Base-by-base conservation (phyloP, 2,329 filamentous ascomycete species). In the Beauveria varroae region DNA sequence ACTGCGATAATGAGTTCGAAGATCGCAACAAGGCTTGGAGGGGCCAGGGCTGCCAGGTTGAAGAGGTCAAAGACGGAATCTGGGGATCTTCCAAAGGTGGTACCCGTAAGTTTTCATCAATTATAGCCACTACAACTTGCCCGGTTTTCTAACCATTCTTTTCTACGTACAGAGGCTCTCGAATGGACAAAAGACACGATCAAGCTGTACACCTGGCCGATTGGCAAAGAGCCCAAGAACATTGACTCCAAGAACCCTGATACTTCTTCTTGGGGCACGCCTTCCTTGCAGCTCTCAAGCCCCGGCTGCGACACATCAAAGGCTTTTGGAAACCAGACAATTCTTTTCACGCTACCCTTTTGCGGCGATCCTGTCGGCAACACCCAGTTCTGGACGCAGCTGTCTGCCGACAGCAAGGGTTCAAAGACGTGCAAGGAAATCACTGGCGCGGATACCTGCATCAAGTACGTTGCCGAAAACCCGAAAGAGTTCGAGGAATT, bases 161-260 rank as follows among this genome's bases (percentile, higher is more conserved):
- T 16, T 34, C 10, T 10, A 16, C 12, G 0, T 37, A 5, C 34
- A 37, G 34, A 75, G 64, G 75, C 75, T 57, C 69, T 73, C 30
- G 71, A 76, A 64, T 76, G 74, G 74, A 72, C 68, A 16, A 65
- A 63, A 6, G 69, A 71, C n/a, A 64, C 65, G 64, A 70, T 77
- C 65, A 73, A 71, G 63, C 66, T 77, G 30, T 77, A 72, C 69
- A 70, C 68, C 63, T 77, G 74, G 73, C 57, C 63, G 14, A 62
- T 65, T 9, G 64, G 34, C 40, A 46, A 46, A 12, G 68, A 65
- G 8, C 75, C 75, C 10, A 30, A 46, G 22, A 68, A 76, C 57
- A 63, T 75, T 40, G 52, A 55, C 0, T 14, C n/a, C 7, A 1
- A 22, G 0, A 37, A 41, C 9, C 54, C 55, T 3, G 61, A 62